A percentile compares a stretch with the other conserved stretches of the same genome.
phyloP scores from a whole-genome alignment of 441 rosid genomes.

The Euphorbia corollata region DNA sequence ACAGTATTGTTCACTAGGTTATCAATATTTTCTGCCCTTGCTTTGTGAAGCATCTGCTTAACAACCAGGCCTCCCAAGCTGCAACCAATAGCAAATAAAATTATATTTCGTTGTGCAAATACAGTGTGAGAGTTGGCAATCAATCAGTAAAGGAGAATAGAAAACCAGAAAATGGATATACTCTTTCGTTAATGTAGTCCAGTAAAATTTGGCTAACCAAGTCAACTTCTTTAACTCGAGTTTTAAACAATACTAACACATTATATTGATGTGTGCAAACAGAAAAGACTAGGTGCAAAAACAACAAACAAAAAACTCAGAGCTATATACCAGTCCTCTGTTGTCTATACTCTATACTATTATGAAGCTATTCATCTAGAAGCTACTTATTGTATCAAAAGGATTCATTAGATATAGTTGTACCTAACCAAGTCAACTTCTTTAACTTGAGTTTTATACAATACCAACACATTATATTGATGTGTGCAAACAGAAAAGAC shows the following conservation, averaged over 20 bases:
- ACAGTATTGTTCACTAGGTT: constrained; percentile 76
- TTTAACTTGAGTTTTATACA: too few species aligned
- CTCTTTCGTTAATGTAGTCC: neutral
- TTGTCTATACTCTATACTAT: neutral
- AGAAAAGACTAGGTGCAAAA: neutral
- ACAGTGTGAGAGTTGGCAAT: neutral
- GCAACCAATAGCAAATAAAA: constrained; percentile 26
- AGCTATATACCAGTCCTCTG: neutral
- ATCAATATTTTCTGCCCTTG: constrained; percentile 66
- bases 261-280: neutral
- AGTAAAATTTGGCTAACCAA: constrained; percentile 5
- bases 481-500: neutral
- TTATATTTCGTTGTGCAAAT: neutral
- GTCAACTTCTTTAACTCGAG: neutral
- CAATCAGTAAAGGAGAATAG: constrained; percentile 9
- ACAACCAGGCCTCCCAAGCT: constrained; percentile 98
- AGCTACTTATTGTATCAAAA: neutral
- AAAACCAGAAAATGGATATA: neutral
- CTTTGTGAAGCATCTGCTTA: constrained; percentile 87
- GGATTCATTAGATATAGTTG: neutral
- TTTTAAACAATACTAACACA: neutral
- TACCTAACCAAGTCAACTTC: too few species aligned
- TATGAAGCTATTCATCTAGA: neutral
- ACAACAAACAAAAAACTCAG: constrained; percentile 1
- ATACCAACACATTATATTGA: too few species aligned